phyloP scores from a whole-genome alignment of 2,329 filamentous ascomycete species.

The Verticillium nubilum region DNA sequence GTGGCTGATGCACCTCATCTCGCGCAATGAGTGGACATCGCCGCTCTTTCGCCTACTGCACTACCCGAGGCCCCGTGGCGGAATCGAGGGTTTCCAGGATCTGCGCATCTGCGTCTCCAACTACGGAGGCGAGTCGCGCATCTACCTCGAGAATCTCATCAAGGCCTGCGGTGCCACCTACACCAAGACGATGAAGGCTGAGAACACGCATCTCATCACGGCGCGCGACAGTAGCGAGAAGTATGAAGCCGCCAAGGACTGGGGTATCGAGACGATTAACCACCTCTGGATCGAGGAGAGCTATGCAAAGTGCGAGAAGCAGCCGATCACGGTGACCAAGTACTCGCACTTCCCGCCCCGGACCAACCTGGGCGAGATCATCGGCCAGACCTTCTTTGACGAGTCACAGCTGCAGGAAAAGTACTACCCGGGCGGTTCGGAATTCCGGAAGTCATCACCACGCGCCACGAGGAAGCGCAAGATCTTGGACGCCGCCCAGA shows the following conservation, averaged over 20 bases:
- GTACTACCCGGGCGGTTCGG: slow-evolving; percentile 58
- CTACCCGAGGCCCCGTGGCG: slow-evolving; percentile 74
- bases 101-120: slow-evolving; percentile 88
- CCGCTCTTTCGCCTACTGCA: slow-evolving; percentile 79
- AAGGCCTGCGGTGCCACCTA: slow-evolving; percentile 78
- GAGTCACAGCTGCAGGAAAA: slow-evolving; percentile 53
- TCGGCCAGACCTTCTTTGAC: slow-evolving; percentile 83
- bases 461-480: slow-evolving; percentile 42
- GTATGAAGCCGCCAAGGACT: slow-evolving; percentile 85
- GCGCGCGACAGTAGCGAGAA: slow-evolving; percentile 89
- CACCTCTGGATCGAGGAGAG: slow-evolving; percentile 98
- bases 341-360: slow-evolving; percentile 84
- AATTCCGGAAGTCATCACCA: slow-evolving; percentile 24
- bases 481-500: slow-evolving; percentile 42
- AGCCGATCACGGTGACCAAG: slow-evolving; percentile 64
- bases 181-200: slow-evolving; percentile 90
- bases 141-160: slow-evolving; percentile 90
- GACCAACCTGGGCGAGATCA: slow-evolving; percentile 88
- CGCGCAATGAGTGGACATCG: slow-evolving; percentile 81
- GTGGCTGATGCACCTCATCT: slow-evolving; percentile 92
- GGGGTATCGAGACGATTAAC: slow-evolving; percentile 85
- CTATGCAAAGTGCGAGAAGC: slow-evolving; percentile 80
- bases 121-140: slow-evolving; percentile 88
- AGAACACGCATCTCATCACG: slow-evolving; percentile 94
- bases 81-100: slow-evolving; percentile 72